Evolutionary conservation across 208 protist genomes (phyloP).

Genomic region (Naegleria lovaniensis): DNA sequence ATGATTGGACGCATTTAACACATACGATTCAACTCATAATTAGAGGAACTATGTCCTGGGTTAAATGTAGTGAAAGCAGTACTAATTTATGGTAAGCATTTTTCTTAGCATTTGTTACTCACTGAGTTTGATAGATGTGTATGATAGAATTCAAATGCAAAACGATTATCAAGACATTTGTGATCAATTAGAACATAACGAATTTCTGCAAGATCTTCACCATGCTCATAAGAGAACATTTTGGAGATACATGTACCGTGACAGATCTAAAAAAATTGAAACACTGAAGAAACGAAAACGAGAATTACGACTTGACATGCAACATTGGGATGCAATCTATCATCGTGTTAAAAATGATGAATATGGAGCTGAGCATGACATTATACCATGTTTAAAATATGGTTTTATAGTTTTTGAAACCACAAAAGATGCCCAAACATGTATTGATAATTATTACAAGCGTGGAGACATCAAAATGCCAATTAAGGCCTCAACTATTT

Average conservation of each 20-base stretch:
- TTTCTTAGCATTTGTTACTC: too few relatives aligned
- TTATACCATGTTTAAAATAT: not conserved
- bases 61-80: constrained; percentile 18
- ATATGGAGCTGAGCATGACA: not conserved
- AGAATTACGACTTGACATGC: not conserved
- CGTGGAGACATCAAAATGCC: not conserved
- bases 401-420: not conserved
- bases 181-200: not conserved
- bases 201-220: not conserved
- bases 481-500: not conserved
- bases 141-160: constrained; percentile 20
- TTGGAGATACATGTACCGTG: not conserved
- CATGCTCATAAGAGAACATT: not conserved
- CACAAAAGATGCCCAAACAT: not conserved
- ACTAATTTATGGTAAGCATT: not conserved
- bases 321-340: not conserved
- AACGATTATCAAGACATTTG: not conserved
- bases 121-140: not conserved
- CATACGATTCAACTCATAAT: not conserved
- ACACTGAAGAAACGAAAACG: not conserved
- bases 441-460: not conserved
- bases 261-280: not conserved
- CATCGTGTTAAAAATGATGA: not conserved
- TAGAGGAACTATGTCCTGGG: not conserved
- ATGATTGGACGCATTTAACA: too few relatives aligned